A percentile compares a stretch with the other conserved stretches of the same genome.
Conservation (phyloP, 2,329 filamentous ascomycete genomes). For the Colletotrichum lentis region DNA sequence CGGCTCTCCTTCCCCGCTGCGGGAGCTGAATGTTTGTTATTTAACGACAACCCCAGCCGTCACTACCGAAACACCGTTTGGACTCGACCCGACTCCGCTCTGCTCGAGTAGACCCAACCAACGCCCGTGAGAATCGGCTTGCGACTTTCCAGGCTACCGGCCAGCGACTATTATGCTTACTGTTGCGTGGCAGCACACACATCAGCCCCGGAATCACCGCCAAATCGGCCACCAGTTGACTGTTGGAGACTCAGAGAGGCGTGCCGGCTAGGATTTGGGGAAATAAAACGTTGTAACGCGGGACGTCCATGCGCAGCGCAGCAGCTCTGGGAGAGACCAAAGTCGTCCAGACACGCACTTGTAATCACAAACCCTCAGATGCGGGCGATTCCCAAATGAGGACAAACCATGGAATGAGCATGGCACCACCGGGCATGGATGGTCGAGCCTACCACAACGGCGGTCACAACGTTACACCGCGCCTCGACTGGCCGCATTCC, state of each 20-base stretch:
- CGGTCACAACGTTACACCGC: conserved; percentile 49
- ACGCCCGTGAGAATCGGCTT: conserved; percentile 14
- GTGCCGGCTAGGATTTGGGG: conserved; percentile 25
- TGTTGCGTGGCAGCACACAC: conserved; percentile 29
- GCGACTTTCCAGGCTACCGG: conserved; percentile 11
- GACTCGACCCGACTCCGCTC: neutral
- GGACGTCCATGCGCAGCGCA: conserved; percentile 19
- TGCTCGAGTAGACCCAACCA: neutral
- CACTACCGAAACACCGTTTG: conserved; percentile 8
- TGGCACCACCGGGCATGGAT: conserved; percentile 57
- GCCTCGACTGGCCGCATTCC: conserved; percentile 46
- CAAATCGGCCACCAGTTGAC: conserved; percentile 4
- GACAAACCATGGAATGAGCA: conserved; percentile 56
- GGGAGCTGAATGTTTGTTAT: conserved; percentile 4
- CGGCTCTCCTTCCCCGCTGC: conserved; percentile 9
- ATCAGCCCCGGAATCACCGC: conserved; percentile 12
- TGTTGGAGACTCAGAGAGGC: conserved; percentile 9
- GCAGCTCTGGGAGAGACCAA: conserved; percentile 17
- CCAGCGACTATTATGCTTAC: conserved; percentile 30
- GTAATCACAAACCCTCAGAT: conserved; percentile 26
- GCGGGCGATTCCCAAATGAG: conserved; percentile 44
- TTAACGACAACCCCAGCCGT: conserved; percentile 2
- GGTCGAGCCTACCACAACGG: conserved; percentile 50
- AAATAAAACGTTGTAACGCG: conserved; percentile 26
- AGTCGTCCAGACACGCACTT: conserved; percentile 4